Evolutionary conservation across 441 rosid genomes (phyloP).

Genomic region (Adansonia grandidieri): DNA sequence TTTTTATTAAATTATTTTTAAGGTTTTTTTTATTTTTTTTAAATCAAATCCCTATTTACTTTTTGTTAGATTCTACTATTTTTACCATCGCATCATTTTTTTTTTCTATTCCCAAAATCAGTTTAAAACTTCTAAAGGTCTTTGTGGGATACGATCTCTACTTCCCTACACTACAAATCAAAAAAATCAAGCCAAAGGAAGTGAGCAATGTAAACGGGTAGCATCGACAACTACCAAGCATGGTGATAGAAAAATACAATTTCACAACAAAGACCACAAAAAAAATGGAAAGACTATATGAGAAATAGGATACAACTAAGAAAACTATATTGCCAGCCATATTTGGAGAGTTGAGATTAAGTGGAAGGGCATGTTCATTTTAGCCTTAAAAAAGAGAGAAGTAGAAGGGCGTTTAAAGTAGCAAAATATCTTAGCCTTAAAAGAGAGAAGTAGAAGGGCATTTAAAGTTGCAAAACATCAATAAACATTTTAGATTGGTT

Average conservation of each 20-base stretch:
- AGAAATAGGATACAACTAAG: slow-evolving; percentile 11
- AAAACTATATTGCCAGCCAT: background rate
- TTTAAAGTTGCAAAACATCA: slow-evolving; percentile 4
- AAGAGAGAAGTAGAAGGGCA: background rate
- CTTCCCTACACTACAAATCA: no score
- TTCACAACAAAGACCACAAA: slow-evolving; percentile 20
- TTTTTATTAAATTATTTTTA: no score
- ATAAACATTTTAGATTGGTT: background rate
- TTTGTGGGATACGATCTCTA: no score
- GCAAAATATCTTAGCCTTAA: slow-evolving; percentile 12
- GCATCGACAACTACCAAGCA: no score
- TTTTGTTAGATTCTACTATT: no score
- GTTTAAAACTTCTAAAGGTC: no score
- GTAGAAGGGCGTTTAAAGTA: background rate
- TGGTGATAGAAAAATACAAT: background rate
- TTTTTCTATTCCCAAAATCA: no score
- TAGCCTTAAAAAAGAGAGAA: slow-evolving; percentile 11
- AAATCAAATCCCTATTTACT: no score
- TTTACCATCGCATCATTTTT: no score
- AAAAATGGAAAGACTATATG: background rate
- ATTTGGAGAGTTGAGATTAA: background rate
- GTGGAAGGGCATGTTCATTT: background rate
- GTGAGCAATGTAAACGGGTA: no score
- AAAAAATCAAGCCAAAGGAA: no score
- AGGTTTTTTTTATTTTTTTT: no score